Base-by-base conservation (phyloP, 1,284 basidiomycete species). In the Sutorius eximius region DNA sequence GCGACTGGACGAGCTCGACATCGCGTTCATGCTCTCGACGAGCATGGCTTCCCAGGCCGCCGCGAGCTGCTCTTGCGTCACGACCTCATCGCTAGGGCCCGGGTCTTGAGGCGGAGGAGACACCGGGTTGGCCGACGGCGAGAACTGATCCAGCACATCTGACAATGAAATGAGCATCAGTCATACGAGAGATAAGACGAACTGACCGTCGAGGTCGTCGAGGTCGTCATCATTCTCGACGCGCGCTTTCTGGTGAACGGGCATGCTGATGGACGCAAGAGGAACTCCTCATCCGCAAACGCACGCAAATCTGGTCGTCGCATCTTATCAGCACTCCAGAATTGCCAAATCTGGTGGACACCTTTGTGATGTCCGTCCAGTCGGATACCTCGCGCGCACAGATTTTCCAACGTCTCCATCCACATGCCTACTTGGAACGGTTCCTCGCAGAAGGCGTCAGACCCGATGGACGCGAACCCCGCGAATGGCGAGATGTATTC, bases 21-120 rank as follows among this genome's bases (percentile, higher is more conserved):
- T 67, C 2, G 76, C 82, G 59, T 86, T 78, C 77, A 91, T 79
- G 0, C 79, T 84, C 58, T 91, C 85, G 44, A 85, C 73, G 16
- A 93, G 71, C 81, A 93, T 85, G 43, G 83, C 81, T 70, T 92
- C 88, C 82, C 89, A 88, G 12, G 87, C 86, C 33, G 82, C 82
- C 58, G 82, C 79, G 62, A 91, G 77, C 27, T 64, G 72, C 61
- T 73, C 75, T 62, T 59, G 73, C 59, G 76, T 73, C 47, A 73
- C 45, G 12, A 53, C 54, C 20, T 48, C 56, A 12, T 56, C 61
- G 29, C 51, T 33, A 27, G 51, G 49, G 22, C 36, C 43, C 18
- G 60, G 64, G 47, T 33, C 62, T 29, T 49, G 59, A n/a, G 63
- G 62, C 12, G 61, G 56, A 33, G 63, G 65, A 32, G 56, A 61